These are phyloP conservation scores for Rhynchosporium secalis DNA, from an alignment of 2,329 filamentous ascomycete species.

Conservation along the genomic window DNA sequence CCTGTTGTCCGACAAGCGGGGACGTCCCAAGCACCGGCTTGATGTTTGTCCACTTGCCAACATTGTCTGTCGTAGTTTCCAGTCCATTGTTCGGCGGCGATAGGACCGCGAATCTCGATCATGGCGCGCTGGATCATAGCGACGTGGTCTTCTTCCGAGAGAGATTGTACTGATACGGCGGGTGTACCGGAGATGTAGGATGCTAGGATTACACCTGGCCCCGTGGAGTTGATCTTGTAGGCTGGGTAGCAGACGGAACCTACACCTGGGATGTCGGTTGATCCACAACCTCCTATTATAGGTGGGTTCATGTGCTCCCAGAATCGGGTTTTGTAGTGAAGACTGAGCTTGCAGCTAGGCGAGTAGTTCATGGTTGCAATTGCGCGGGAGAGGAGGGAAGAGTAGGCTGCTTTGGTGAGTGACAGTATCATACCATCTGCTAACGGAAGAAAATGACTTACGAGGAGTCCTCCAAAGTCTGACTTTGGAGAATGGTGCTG, in stretches of 20 bases:
- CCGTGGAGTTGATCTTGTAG: constrained; percentile 64
- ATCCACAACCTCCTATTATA: constrained; percentile 46
- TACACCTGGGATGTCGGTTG: constrained; percentile 63
- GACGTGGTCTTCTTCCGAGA: constrained; percentile 61
- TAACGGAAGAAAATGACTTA: neutral
- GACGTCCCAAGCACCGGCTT: constrained; percentile 63
- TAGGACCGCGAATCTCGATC: constrained; percentile 63
- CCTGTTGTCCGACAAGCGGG: constrained; percentile 64
- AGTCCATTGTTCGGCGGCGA: constrained; percentile 62
- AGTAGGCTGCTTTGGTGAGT: constrained; percentile 35
- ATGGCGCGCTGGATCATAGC: constrained; percentile 64
- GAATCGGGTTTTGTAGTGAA: constrained; percentile 67
- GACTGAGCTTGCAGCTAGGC: constrained; percentile 57
- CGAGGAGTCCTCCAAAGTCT: constrained; percentile 26
- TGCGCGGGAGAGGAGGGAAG: constrained; percentile 47
- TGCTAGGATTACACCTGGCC: constrained; percentile 61
- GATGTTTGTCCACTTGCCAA: constrained; percentile 62
- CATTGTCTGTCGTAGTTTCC: constrained; percentile 65
- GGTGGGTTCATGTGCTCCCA: constrained; percentile 53
- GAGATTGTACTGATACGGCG: constrained; percentile 45
- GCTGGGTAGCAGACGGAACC: constrained; percentile 66
- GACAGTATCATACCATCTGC: neutral
- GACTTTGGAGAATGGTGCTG: constrained; percentile 38
- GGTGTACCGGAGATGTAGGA: constrained; percentile 54
- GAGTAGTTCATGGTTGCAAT: constrained; percentile 50